phyloP scores from a whole-genome alignment of 2,329 filamentous ascomycete genomes.

The Pochonia chlamydosporia region DNA sequence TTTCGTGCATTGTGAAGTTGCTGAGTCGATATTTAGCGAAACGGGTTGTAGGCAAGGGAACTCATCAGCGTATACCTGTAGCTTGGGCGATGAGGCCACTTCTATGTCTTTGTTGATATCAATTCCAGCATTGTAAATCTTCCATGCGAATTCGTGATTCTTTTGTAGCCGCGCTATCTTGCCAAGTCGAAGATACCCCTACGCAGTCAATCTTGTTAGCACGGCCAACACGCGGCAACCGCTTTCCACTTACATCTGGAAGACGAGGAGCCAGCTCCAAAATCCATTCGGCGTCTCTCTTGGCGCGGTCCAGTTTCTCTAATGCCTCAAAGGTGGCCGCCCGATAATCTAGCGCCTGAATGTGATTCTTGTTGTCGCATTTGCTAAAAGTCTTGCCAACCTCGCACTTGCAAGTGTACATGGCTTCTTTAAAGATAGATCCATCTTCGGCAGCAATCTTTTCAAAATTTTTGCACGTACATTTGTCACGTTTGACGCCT shows the following conservation, averaged over 20 bases:
- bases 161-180: conserved; percentile 33
- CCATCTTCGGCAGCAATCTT: conserved; percentile 23
- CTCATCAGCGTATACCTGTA: conserved; percentile 21
- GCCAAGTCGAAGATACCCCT: conserved; percentile 38
- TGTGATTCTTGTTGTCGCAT: conserved; percentile 30
- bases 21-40: conserved; percentile 14
- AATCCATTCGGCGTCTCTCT: conserved; percentile 36
- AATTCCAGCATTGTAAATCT: conserved; percentile 32
- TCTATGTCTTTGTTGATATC: conserved; percentile 21
- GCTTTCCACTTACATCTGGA: conserved; percentile 27
- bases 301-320: conserved; percentile 29
- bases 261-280: conserved; percentile 34
- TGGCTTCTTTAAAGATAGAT: conserved; percentile 36
- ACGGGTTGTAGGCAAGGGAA: not conserved
- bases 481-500: conserved; percentile 28
- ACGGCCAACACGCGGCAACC: not conserved
- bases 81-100: conserved; percentile 23
- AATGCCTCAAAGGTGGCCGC: conserved; percentile 34
- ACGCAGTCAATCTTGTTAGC: not conserved
- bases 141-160: conserved; percentile 32
- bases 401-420: conserved; percentile 31
- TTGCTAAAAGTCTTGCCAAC: conserved; percentile 32
- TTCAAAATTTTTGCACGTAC: conserved; percentile 34
- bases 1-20: conserved; percentile 27
- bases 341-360: conserved; percentile 35